phyloP scores from a whole-genome alignment of 2,329 filamentous ascomycete species.

The Pseudopithomyces chartarum region DNA sequence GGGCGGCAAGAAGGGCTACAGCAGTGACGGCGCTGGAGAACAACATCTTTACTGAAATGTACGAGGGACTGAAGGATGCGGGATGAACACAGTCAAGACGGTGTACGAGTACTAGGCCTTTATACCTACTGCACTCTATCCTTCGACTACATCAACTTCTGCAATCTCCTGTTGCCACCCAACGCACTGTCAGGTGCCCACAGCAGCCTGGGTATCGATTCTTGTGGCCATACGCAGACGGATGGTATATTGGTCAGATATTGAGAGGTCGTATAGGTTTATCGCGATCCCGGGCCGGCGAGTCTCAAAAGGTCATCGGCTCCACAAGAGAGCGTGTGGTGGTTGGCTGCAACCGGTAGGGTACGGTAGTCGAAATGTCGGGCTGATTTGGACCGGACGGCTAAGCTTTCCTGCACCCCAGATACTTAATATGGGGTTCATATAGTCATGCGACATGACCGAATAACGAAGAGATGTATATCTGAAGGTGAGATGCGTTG shows the following conservation, averaged over 20 bases:
- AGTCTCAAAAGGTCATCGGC: slow-evolving; percentile 21
- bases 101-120: slow-evolving; percentile 10
- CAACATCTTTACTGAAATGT: slow-evolving; percentile 38
- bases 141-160: background rate
- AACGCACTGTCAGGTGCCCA: slow-evolving; percentile 9
- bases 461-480: slow-evolving; percentile 10
- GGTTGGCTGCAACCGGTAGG: slow-evolving; percentile 9
- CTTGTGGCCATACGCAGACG: slow-evolving; percentile 22
- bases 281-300: slow-evolving; percentile 27
- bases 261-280: slow-evolving; percentile 26
- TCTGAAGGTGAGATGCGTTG: slow-evolving; percentile 6
- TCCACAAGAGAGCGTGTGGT: slow-evolving; percentile 24
- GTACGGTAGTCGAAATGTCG: slow-evolving; percentile 32
- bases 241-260: slow-evolving; percentile 26
- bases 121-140: slow-evolving; percentile 16
- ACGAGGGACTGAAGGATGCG: background rate
- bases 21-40: slow-evolving; percentile 42
- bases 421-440: slow-evolving; percentile 26
- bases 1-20: slow-evolving; percentile 33
- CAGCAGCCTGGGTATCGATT: slow-evolving; percentile 4
- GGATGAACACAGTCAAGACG: background rate
- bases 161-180: slow-evolving; percentile 20
- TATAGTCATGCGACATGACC: slow-evolving; percentile 24
- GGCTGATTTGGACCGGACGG: slow-evolving; percentile 17
- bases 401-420: slow-evolving; percentile 23